Conservation (phyloP, 1,139 yeast genomes). For the Starmera stellimalicola region DNA sequence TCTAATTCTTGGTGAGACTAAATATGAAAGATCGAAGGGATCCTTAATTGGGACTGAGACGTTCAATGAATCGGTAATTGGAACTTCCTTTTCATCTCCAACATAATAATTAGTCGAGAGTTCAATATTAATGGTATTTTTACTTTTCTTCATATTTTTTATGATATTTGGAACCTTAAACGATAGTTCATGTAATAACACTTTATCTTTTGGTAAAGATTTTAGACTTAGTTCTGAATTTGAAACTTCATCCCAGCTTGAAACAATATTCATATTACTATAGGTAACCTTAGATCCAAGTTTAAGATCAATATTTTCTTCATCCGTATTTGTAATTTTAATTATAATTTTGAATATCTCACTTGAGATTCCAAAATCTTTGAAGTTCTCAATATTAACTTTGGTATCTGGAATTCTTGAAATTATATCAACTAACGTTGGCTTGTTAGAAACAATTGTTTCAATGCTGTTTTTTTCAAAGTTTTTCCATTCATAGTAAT, state of each 20-base stretch:
- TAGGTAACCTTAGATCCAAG: slow-evolving; percentile 8
- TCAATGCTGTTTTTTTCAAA: background rate
- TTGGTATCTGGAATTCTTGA: slow-evolving; percentile 26
- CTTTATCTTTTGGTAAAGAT: slow-evolving; percentile 11
- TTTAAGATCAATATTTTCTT: slow-evolving; percentile 17
- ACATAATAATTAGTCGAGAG: slow-evolving; percentile 16
- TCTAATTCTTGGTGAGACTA: slow-evolving; percentile 31
- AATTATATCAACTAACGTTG: slow-evolving; percentile 18
- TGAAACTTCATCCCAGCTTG: slow-evolving; percentile 4
- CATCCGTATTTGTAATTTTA: slow-evolving; percentile 20
- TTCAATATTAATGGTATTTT: slow-evolving; percentile 1
- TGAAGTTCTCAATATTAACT: slow-evolving; percentile 11
- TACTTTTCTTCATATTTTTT: slow-evolving; percentile 3
- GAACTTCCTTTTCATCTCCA: slow-evolving; percentile 17
- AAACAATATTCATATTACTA: slow-evolving; percentile 2
- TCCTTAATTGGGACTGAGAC: slow-evolving; percentile 26
- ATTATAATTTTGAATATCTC: slow-evolving; percentile 18
- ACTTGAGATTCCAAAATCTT: slow-evolving; percentile 19
- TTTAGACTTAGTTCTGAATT: slow-evolving; percentile 7
- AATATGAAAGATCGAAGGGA: slow-evolving; percentile 30
- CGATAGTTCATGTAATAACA: slow-evolving; percentile 15
- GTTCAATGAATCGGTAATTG: slow-evolving; percentile 26
- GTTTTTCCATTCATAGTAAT: slow-evolving; percentile 9
- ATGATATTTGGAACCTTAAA: slow-evolving; percentile 24
- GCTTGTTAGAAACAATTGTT: slow-evolving; percentile 5